Evolutionary conservation across 495 filamentous ascomycete genomes (phyloP).

Genomic region (Aspergillus asperescens): DNA sequence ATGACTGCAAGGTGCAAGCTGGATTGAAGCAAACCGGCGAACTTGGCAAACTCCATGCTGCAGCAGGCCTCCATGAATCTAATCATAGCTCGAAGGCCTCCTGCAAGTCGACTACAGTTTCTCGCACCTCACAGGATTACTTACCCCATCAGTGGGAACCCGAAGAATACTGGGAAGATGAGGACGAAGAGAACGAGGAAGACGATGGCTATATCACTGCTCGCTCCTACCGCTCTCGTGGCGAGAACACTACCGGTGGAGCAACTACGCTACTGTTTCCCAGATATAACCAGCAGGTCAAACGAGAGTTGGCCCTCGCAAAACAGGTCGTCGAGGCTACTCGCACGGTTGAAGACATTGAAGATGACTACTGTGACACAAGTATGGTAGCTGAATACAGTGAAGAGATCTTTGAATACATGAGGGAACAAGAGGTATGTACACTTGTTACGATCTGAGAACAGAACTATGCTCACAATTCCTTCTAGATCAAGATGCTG

Average conservation of each 20-base stretch:
- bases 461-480: conserved; percentile 17
- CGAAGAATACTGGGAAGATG: conserved; percentile 73
- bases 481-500: conserved; percentile 62
- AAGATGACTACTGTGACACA: conserved; percentile 89
- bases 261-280: conserved; percentile 71
- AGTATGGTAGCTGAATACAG: conserved; percentile 98
- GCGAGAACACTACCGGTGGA: conserved; percentile 74
- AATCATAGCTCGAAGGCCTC: conserved; percentile 9
- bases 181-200: conserved; percentile 74
- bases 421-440: conserved; percentile 77
- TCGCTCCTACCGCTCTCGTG: conserved; percentile 64
- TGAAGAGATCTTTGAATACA: conserved; percentile 90
- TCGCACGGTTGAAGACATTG: conserved; percentile 57
- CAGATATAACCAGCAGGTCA: conserved; percentile 53
- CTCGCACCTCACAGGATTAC: conserved; percentile 18
- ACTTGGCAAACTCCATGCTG: conserved; percentile 13
- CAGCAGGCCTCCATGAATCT: conserved; percentile 10
- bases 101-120: conserved; percentile 9
- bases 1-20: conserved; percentile 25
- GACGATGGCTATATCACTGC: conserved; percentile 77
- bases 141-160: conserved; percentile 44
- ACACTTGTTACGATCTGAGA: not conserved
- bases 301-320: conserved; percentile 64
- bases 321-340: conserved; percentile 59
- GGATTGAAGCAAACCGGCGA: conserved; percentile 10